Conservation (phyloP, 176 grass and related monocot species). For the Avena sativa region DNA sequence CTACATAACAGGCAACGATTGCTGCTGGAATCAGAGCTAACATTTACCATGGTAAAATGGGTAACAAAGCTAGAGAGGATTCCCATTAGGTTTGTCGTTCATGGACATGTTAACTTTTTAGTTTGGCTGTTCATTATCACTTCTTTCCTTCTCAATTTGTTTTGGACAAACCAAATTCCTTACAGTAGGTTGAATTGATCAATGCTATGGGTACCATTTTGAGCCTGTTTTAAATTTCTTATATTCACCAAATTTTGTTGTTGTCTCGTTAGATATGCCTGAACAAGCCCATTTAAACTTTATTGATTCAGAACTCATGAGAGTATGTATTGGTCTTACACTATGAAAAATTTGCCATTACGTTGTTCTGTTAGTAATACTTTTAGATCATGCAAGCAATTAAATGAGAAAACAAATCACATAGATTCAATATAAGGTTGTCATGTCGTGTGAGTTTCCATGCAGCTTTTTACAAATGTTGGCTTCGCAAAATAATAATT, state of each 20-base stretch:
- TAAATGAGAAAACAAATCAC: neutral
- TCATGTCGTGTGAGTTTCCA: conserved; percentile 10
- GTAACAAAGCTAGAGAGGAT: conserved; percentile 75
- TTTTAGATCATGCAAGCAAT: conserved; percentile 28
- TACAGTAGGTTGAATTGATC: neutral
- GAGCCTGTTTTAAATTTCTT: conserved; percentile 21
- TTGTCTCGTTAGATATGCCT: conserved; percentile 32
- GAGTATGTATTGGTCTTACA: conserved; percentile 7
- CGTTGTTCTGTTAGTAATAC: conserved; percentile 19
- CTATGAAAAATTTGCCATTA: conserved; percentile 25
- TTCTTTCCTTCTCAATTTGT: conserved; percentile 20
- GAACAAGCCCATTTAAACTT: conserved; percentile 11
- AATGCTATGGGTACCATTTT: conserved; percentile 8
- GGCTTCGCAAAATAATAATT: conserved; percentile 22
- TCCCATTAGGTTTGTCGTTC: conserved; percentile 68
- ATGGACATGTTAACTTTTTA: conserved; percentile 33
- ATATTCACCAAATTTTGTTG: conserved; percentile 2
- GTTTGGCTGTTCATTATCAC: conserved; percentile 14
- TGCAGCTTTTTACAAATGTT: conserved; percentile 25
- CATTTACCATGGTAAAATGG: conserved; percentile 91
- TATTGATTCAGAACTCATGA: neutral
- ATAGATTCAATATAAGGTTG: conserved; percentile 21
- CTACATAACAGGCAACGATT: conserved; percentile 63
- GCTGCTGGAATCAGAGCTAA: conserved; percentile 81
- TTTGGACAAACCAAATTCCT: conserved; percentile 24